Conservation (phyloP, 2,329 filamentous ascomycete species). For the Aspergillus carbonarius region DNA sequence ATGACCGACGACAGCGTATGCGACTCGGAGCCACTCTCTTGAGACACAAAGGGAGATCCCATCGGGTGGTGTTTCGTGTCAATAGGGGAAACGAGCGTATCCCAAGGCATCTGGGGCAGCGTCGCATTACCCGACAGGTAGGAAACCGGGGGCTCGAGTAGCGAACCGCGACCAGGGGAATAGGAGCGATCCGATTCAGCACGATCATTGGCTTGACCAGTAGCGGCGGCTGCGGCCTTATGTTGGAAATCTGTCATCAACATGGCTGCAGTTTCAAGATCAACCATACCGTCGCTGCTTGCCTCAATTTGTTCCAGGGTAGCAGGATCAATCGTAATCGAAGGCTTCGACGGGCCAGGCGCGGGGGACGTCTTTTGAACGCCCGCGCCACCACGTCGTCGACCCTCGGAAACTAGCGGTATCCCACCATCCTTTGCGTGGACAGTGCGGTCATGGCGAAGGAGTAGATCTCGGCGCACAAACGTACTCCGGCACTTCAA, state of each 20-base stretch:
- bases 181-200: slow-evolving; percentile 61
- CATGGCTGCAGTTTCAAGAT: slow-evolving; percentile 97
- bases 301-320: slow-evolving; percentile 91
- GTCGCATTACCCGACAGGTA: slow-evolving; percentile 78
- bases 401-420: slow-evolving; percentile 89
- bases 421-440: slow-evolving; percentile 97
- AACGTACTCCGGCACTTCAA: slow-evolving; percentile 98
- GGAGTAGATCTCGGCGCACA: slow-evolving; percentile 90
- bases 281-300: slow-evolving; percentile 85
- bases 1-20: slow-evolving; percentile 69
- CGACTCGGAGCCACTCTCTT: slow-evolving; percentile 57
- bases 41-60: slow-evolving; percentile 64
- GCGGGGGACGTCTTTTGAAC: slow-evolving; percentile 39
- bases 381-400: slow-evolving; percentile 58
- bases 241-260: slow-evolving; percentile 97
- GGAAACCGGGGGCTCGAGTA: slow-evolving; percentile 74
- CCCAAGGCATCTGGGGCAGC: slow-evolving; percentile 86
- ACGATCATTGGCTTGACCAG: slow-evolving; percentile 51
- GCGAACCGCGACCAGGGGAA: slow-evolving; percentile 66
- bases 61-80: slow-evolving; percentile 76
- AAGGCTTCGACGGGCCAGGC: slow-evolving; percentile 66
- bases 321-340: slow-evolving; percentile 78
- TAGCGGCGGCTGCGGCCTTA: slow-evolving; percentile 74
- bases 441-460: slow-evolving; percentile 96
- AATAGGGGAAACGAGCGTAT: slow-evolving; percentile 73